Conservation (phyloP, 2,329 filamentous ascomycete genomes). For the Fusarium sterilihyphosum region DNA sequence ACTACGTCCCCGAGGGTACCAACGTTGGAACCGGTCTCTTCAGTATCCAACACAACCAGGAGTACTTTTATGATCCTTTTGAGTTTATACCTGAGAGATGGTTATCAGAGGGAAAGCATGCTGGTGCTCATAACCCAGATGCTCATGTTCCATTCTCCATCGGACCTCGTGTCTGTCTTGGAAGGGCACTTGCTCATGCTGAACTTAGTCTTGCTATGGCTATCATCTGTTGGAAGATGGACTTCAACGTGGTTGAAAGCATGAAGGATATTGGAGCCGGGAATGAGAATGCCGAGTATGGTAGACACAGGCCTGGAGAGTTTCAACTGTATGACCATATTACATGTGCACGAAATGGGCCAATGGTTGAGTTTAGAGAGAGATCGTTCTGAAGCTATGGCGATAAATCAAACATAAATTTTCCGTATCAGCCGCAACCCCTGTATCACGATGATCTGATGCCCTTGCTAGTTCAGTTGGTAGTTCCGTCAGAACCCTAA, state of each 20-base stretch:
- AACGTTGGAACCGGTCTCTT: not conserved
- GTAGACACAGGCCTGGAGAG: not conserved
- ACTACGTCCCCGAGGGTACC: not conserved
- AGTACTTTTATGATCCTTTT: not conserved
- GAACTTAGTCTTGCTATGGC: not conserved
- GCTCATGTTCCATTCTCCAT: not conserved
- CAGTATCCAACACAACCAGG: not conserved
- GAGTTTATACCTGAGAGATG: not conserved
- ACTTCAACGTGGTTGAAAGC: not conserved
- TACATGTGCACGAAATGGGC: not conserved
- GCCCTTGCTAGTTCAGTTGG: not conserved
- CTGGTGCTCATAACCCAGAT: not conserved
- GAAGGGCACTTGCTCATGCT: not conserved
- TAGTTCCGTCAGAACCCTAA: not conserved
- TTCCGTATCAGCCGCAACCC: not conserved
- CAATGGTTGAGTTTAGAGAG: slow-evolving; percentile 1
- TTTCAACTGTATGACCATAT: slow-evolving; percentile 1
- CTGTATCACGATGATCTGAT: not conserved
- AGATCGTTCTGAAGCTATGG: not conserved
- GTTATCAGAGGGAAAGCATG: not conserved
- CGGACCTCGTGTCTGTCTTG: not conserved
- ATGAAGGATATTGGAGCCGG: slow-evolving; percentile 1
- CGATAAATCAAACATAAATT: not conserved
- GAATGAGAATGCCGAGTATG: not conserved
- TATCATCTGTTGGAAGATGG: not conserved